These are phyloP conservation scores for Phytophthora cactorum DNA, from an alignment of 352 stramenopile genomes.

Conservation along the genomic window DNA sequence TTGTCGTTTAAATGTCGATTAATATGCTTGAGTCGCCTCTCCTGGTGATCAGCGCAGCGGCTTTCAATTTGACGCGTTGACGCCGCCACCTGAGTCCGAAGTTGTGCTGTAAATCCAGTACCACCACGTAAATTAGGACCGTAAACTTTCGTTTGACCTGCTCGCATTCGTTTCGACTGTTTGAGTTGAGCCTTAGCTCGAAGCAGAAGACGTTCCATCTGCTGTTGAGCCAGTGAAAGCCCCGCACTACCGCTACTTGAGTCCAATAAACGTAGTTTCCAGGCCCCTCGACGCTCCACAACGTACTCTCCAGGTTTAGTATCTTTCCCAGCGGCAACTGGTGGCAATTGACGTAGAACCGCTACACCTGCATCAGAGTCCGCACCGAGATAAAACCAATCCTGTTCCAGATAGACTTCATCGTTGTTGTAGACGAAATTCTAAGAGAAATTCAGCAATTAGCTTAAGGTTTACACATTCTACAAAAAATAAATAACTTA, in stretches of 20 bases:
- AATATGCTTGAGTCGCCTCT: constrained; percentile 47
- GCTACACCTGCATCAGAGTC: constrained; percentile 69
- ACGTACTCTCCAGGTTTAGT: constrained; percentile 67
- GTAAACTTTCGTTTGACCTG: constrained; percentile 58
- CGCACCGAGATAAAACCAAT: constrained; percentile 85
- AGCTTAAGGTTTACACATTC: too few relatives aligned
- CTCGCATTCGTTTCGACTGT: constrained; percentile 74
- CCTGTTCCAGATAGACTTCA: constrained; percentile 83
- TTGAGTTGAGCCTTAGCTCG: constrained; percentile 80
- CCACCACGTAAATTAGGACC: constrained; percentile 52
- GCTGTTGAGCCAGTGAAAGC: constrained; percentile 74
- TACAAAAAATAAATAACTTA: too few relatives aligned
- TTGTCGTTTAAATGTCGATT: constrained; percentile 50
- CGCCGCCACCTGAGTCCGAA: constrained; percentile 54
- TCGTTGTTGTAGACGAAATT: constrained; percentile 87
- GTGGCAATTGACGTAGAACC: constrained; percentile 67
- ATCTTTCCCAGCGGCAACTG: constrained; percentile 37
- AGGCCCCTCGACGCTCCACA: constrained; percentile 69
- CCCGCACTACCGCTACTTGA: constrained; percentile 69
- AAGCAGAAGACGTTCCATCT: constrained; percentile 81
- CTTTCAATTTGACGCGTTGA: constrained; percentile 54
- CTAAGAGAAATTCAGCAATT: constrained; percentile 22
- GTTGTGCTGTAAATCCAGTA: constrained; percentile 53
- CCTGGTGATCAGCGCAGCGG: constrained; percentile 49
- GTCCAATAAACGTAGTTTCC: constrained; percentile 72